A percentile compares a stretch with the other conserved stretches of the same genome.
Evolutionary conservation across 2,329 filamentous ascomycete species (phyloP).

Genomic region (Rhinocladiella similis): DNA sequence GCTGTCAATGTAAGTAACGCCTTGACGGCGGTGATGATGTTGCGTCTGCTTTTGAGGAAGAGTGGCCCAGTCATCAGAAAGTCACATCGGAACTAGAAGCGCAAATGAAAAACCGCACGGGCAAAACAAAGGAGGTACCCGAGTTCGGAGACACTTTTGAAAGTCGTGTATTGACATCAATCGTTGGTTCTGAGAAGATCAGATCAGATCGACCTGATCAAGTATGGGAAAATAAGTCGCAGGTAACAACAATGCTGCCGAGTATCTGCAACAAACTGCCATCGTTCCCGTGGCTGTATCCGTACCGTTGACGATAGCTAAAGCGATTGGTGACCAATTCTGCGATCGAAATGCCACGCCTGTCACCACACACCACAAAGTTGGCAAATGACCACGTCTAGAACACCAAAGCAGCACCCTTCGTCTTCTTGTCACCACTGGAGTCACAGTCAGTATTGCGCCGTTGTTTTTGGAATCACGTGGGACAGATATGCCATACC

Average conservation of each 20-base stretch:
- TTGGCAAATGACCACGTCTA: slow-evolving; percentile 54
- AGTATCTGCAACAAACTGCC: slow-evolving; percentile 3
- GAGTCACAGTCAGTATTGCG: slow-evolving; percentile 10
- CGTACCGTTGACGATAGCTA: slow-evolving; percentile 10
- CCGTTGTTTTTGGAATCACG: not conserved
- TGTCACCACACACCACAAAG: slow-evolving; percentile 7
- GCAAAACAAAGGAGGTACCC: not conserved
- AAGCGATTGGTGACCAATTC: not conserved
- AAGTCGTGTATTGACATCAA: no score
- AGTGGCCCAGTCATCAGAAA: no score
- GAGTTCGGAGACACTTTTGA: no score
- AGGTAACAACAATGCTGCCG: slow-evolving; percentile 10
- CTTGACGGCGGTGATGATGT: no score
- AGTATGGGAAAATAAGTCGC: not conserved
- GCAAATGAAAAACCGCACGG: not conserved
- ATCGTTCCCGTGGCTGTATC: not conserved
- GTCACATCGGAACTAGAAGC: no score
- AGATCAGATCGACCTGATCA: not conserved
- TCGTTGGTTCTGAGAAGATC: not conserved
- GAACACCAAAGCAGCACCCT: slow-evolving; percentile 99
- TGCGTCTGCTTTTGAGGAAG: no score
- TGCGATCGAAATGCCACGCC: not conserved
- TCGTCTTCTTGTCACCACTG: slow-evolving; percentile 99
- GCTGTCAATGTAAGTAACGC: no score
- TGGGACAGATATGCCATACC: no score